Percentiles rank a stretch among this genome's conserved stretches.
Conservation (phyloP, 371 early-diverging fungal species). For the Syncephalastrum contaminatum region DNA sequence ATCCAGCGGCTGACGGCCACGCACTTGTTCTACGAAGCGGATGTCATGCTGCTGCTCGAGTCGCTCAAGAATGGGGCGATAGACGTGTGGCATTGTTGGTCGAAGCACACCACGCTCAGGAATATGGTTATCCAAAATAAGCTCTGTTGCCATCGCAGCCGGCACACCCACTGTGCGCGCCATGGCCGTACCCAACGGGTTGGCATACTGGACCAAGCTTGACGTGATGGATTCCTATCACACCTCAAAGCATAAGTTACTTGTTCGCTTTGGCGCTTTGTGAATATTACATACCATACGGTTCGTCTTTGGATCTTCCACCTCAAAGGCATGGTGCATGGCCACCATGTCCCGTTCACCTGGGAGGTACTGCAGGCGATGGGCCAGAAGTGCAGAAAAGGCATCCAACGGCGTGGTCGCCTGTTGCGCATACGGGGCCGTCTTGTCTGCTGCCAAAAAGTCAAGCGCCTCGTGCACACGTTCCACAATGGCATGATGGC, state of each 20-base stretch:
- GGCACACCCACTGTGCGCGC: slow-evolving; percentile 90
- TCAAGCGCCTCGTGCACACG: slow-evolving; percentile 41
- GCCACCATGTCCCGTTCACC: slow-evolving; percentile 86
- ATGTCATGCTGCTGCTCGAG: slow-evolving; percentile 70
- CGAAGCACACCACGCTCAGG: slow-evolving; percentile 72
- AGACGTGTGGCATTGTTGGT: slow-evolving; percentile 76
- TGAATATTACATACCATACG: slow-evolving; percentile 1
- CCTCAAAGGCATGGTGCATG: slow-evolving; percentile 86
- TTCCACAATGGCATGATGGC: slow-evolving; percentile 38
- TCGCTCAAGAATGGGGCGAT: slow-evolving; percentile 71
- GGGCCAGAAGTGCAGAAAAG: slow-evolving; percentile 72
- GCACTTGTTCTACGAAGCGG: slow-evolving; percentile 63
- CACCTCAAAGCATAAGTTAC: not conserved
- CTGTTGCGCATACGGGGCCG: not conserved
- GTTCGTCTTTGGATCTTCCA: slow-evolving; percentile 42
- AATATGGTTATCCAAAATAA: slow-evolving; percentile 69
- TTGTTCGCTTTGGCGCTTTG: slow-evolving; percentile 43
- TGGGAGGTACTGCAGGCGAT: slow-evolving; percentile 66
- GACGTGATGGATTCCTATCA: slow-evolving; percentile 65
- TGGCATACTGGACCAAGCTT: slow-evolving; percentile 78
- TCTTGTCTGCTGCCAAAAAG: slow-evolving; percentile 16
- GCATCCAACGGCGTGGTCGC: slow-evolving; percentile 59
- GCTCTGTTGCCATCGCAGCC: slow-evolving; percentile 84
- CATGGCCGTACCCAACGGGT: slow-evolving; percentile 77
- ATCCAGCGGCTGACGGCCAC: slow-evolving; percentile 86